phyloP scores from a whole-genome alignment of 805 yeast species.

The Metschnikowia proteae region DNA sequence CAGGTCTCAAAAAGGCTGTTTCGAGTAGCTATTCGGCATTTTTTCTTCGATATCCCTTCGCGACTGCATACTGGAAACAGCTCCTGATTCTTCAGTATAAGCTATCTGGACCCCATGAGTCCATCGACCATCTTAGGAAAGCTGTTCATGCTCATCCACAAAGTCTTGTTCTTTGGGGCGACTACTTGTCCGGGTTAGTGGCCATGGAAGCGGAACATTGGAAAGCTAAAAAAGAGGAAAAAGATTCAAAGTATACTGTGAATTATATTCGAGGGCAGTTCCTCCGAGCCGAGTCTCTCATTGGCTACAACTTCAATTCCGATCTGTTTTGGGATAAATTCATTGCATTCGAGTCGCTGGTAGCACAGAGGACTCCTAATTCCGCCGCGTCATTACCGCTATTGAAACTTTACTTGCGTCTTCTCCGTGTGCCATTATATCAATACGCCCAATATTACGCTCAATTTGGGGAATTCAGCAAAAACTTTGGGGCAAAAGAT shows the following conservation, averaged over 20 bases:
- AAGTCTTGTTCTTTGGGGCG: conserved; percentile 66
- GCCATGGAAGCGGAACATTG: conserved; percentile 14
- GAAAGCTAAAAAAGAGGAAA: not conserved
- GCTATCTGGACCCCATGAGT: conserved; percentile 49
- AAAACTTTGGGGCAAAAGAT: conserved; percentile 30
- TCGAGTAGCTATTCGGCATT: conserved; percentile 18
- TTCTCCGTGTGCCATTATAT: conserved; percentile 67
- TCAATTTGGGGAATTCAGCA: conserved; percentile 39
- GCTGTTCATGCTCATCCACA: conserved; percentile 47
- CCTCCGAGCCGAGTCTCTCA: conserved; percentile 41
- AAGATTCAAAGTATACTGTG: conserved; percentile 20
- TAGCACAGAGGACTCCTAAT: conserved; percentile 5
- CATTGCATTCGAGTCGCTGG: conserved; percentile 44
- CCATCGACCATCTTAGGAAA: conserved; percentile 40
- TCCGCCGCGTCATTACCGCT: conserved; percentile 20
- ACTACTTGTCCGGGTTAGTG: conserved; percentile 51
- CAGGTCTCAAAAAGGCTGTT: conserved; percentile 5
- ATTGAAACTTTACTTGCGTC: conserved; percentile 39
- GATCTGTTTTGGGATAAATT: conserved; percentile 82
- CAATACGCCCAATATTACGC: conserved; percentile 78
- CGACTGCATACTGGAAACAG: conserved; percentile 61
- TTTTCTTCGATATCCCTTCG: conserved; percentile 53
- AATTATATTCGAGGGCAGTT: conserved; percentile 41
- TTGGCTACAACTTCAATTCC: conserved; percentile 72
- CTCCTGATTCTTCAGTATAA: conserved; percentile 55